Evolutionary conservation across 345 rosid genomes (phyloP), one percentile per base, ranked within the genome.

Genomic region (Citrus trifoliata): DNA sequence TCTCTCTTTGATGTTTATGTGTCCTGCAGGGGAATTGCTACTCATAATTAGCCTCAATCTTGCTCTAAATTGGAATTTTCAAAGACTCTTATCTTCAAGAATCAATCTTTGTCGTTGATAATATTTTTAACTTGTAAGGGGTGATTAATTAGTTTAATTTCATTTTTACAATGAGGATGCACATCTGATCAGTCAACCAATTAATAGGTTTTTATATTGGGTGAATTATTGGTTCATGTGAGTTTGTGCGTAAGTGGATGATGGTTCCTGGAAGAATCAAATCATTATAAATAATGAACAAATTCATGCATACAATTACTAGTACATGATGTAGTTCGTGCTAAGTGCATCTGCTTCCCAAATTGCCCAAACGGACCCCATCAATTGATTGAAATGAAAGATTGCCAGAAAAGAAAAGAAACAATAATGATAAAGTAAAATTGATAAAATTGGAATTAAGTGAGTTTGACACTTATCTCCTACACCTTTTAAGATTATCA

Each of bases 211-310:
- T 22, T 28, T 70, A 71, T 12, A 42, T 67, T 46, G 62, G 71
- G 66, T 74, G 76, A 81, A 83, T 83, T 79, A 86, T 86, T 84
- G 79, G 73, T 72, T 82, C 85, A 80, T 75, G 87, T 82, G 83
- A 75, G 70, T 72, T 66, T 71, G 55, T 75, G 75, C 78, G 78
- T 75, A 70, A 81, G 64, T 53, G 77, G 85, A 46, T 13, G 58
- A 82, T 84, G 79, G 70, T 84, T 77, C 87, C 51, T 73, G 48
- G 82, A 86, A 84, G 87, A 75, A 84, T 86, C 81, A 13, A 46
- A 46, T 80, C 65, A 71, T 38, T 46, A 75, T 71, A 65, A 58
- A 77, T 9, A 67, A 76, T 60, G 46, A 22, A 71, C 67, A 40
- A 22, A 14, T 53, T 32, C 24, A 3, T 33, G 40, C 16, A 67